Evolutionary conservation across 768 basidiomycete species (phyloP), one percentile per base, ranked within the genome.

Genomic region (Rhodosporidiobolus odoratus): DNA sequence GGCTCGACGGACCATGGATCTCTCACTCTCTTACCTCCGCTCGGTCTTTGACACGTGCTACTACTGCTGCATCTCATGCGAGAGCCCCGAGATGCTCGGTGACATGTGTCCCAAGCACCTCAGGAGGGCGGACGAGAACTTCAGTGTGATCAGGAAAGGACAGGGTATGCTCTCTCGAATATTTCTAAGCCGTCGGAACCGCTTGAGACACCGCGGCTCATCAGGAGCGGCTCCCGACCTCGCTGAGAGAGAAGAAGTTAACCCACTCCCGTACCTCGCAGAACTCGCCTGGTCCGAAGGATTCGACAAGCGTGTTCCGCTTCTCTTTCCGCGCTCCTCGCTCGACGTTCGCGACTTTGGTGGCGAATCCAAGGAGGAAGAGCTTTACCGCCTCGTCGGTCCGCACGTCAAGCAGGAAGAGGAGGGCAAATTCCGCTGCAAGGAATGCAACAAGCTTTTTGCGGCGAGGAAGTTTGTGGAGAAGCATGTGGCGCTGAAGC

Each of bases 401-500:
- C 87, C 87, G 3, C 84, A 84, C 79, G 85, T 98, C 79, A 94
- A 94, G 81, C 90, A 92, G 79, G 95, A 98, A 80, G 95, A 97
- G 75, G 92, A 95, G 80, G 91, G 89, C 77, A 98, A 96, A 79
- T 98, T 90, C 82, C 85, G 96, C 73, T 99, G 96, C 83, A 95
- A 91, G 83, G 78, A 79, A 48, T 99, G 96, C 80, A 88, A 88
- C 81, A 99, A 99, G 82, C 84, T 98, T 30, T 99, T 99, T 87
- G 94, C 94, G 79, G 96, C 93, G 7, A 89, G 90, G 41, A 87
- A 93, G 34, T 99, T 97, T 81, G 90, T 98, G 58, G 92, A 95
- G 82, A 98, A 98, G 83, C 96, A 99, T 79, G 88, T 99, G 70
- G 86, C 88, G 19, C 92, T 94, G 79, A 98, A 98, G 79, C 96